Evolutionary conservation across 208 protist species (phyloP).

Genomic region (Leptomonas pyrrhocoris): DNA sequence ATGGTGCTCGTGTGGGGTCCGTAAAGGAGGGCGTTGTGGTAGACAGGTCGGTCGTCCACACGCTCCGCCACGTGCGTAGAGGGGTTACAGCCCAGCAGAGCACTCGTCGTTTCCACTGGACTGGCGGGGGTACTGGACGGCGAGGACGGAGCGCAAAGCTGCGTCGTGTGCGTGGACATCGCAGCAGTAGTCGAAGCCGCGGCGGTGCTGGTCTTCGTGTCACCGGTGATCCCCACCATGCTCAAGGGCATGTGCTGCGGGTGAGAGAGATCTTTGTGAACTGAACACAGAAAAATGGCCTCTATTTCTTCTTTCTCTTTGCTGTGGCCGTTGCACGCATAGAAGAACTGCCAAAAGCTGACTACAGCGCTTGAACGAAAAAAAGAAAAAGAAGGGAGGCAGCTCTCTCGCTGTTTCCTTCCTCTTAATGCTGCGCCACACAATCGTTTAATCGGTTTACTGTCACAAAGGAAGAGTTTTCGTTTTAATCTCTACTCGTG

Average conservation of each 20-base stretch:
- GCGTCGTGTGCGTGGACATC: neutral
- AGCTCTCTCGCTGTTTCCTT: too few species aligned
- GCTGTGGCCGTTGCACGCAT: too few species aligned
- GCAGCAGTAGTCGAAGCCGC: neutral
- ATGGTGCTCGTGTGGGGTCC: constrained; percentile 36
- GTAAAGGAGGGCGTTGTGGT: constrained; percentile 13
- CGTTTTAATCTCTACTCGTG: too few species aligned
- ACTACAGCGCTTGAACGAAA: too few species aligned
- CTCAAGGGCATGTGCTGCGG: constrained; percentile 1
- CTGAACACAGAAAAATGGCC: neutral
- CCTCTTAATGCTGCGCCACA: too few species aligned
- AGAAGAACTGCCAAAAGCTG: too few species aligned
- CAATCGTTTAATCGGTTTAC: too few species aligned
- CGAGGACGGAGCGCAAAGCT: neutral
- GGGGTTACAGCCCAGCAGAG: neutral
- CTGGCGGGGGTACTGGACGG: neutral
- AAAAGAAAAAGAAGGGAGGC: too few species aligned
- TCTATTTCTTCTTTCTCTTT: constrained; percentile 11
- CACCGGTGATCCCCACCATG: constrained; percentile 6
- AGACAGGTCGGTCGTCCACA: neutral
- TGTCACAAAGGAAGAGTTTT: too few species aligned
- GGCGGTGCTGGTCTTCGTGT: neutral
- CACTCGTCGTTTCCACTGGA: neutral
- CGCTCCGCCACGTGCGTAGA: neutral
- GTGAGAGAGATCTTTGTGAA: constrained; percentile 1